Base-by-base conservation (phyloP, 2,329 filamentous ascomycete species). In the Aspergillus sp. region DNA sequence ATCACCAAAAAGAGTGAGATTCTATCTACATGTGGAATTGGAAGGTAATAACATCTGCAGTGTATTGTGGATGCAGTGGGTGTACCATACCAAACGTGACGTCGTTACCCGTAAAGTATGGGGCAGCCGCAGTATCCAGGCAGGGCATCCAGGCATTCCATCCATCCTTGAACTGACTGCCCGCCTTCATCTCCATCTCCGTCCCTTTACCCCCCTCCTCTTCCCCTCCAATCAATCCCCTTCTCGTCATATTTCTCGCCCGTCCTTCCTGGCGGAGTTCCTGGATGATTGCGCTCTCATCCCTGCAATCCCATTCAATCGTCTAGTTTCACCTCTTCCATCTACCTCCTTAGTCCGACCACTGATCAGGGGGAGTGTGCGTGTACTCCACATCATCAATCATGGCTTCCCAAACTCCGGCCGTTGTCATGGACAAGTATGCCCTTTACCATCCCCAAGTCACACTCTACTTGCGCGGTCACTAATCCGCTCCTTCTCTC, bases 391-490 rank as follows among this genome's bases (percentile, higher is more conserved):
- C 55, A 59, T 64, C 60, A 60, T 62, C 62, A 72, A 76, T 72
- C 65, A 99, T 99, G 95, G 94, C 95, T 77, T 90, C 90, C 83
- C 94, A 98, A 88, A 98, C 95, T 77, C 95, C 95, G 73, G 95
- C 95, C 91, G 95, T 99, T 97, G 95, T 99, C 92, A 99, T 99
- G 94, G 95, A 99, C 95, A 99, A 99, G 95, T 97, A 89, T 82
- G 92, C 86, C 68, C 62, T 44, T 39, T 39, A 49, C 49, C 63
- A 23, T 38, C 32, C 13, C 50, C n/a, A n/a, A 44, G 60, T 51
- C 54, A 17, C 54, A 32, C 66, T 78, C 81, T 72, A 82, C 60
- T 64, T 55, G 56, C 32, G 69, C 80, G 82, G 73, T 23, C 44
- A 83, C 74, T 67, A 68, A 62, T 13, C 17, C 11, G 50, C 68